These are phyloP conservation scores for Podospora bellae-mahoneyi DNA, from an alignment of 495 filamentous ascomycete genomes.

Conservation along the genomic window DNA sequence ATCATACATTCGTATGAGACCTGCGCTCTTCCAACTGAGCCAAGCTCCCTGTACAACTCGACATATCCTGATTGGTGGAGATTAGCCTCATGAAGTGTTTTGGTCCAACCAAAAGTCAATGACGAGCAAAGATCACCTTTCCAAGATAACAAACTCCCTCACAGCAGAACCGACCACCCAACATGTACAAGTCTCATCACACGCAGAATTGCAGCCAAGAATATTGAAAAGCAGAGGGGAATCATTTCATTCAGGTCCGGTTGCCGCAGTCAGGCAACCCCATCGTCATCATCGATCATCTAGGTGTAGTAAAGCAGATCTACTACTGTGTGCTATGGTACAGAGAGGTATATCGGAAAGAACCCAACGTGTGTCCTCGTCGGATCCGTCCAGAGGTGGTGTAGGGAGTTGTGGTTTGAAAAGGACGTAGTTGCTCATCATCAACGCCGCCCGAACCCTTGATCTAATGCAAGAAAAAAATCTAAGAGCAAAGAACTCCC, in stretches of 20 bases:
- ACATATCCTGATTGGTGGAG: not conserved
- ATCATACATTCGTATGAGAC: slow-evolving; percentile 26
- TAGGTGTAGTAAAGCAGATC: not conserved
- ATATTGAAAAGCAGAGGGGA: not conserved
- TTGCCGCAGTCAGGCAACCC: not conserved
- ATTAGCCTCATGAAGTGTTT: not conserved
- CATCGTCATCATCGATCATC: not conserved
- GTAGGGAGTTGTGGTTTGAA: not conserved
- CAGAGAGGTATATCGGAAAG: not conserved
- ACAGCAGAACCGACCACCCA: too few relatives aligned
- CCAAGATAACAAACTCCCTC: too few relatives aligned
- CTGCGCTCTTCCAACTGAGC: slow-evolving; percentile 29
- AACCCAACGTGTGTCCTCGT: not conserved
- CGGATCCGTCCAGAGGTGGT: not conserved
- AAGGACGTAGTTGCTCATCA: not conserved
- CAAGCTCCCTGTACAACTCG: slow-evolving; percentile 18
- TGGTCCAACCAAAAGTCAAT: too few relatives aligned
- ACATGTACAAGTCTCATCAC: not conserved
- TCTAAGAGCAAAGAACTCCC: not conserved
- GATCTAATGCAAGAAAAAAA: not conserved
- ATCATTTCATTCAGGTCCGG: not conserved
- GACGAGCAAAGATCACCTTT: too few relatives aligned
- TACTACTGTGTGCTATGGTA: not conserved
- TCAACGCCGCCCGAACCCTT: not conserved
- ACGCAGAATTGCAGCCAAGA: not conserved